These are phyloP conservation scores for Candida peoriensis DNA, from an alignment of 805 yeast genomes.

Conservation along the genomic window DNA sequence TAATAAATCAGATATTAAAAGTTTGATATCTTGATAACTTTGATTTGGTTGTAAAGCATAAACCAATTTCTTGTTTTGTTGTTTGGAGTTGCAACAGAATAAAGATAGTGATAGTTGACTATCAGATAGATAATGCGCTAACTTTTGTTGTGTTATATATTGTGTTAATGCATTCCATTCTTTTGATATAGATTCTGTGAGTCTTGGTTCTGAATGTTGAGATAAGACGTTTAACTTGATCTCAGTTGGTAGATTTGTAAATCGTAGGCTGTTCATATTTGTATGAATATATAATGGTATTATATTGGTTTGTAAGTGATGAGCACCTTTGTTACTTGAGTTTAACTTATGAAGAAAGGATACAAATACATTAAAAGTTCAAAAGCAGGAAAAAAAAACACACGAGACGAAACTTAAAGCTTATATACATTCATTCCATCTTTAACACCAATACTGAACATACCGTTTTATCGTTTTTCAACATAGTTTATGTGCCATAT, in stretches of 20 bases:
- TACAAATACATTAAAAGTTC: too few species aligned
- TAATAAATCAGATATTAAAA: conserved; percentile 1
- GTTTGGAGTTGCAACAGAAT: conserved; percentile 8
- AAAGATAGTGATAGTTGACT: conserved; percentile 3
- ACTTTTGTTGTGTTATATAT: conserved; percentile 3
- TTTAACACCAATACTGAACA: too few species aligned
- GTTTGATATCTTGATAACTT: not conserved
- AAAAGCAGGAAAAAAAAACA: too few species aligned
- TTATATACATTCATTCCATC: too few species aligned
- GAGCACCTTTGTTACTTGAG: too few species aligned
- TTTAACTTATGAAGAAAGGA: too few species aligned
- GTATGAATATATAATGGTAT: too few species aligned
- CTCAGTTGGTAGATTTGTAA: conserved; percentile 11
- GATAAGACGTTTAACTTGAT: conserved; percentile 12
- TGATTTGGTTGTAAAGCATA: conserved; percentile 3
- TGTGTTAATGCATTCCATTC: not conserved
- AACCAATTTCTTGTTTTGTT: conserved; percentile 5
- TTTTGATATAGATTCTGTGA: not conserved
- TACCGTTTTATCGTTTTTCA: too few species aligned
- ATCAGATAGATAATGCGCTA: not conserved
- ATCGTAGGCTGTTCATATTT: too few species aligned
- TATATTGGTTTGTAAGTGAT: too few species aligned
- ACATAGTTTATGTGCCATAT: too few species aligned
- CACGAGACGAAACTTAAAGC: too few species aligned
- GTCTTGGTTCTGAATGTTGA: conserved; percentile 4